These are phyloP conservation scores for Microstroma glucosiphilum DNA, from an alignment of 1,284 basidiomycete species.

Conservation along the genomic window DNA sequence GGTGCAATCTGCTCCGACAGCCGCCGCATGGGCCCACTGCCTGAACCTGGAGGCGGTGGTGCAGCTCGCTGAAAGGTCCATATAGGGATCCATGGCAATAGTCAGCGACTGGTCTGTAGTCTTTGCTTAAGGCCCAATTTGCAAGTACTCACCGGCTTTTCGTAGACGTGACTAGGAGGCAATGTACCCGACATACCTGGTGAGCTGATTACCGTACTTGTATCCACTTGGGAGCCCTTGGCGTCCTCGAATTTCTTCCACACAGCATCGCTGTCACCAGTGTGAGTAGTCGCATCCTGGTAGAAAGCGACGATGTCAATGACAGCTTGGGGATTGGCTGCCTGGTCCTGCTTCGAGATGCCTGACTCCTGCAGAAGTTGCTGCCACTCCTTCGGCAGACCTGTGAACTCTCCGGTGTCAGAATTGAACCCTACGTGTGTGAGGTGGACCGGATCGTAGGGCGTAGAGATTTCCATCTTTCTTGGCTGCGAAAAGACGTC, in stretches of 20 bases:
- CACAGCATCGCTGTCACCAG: conserved; percentile 42
- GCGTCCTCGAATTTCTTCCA: conserved; percentile 50
- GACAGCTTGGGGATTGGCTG: conserved; percentile 94
- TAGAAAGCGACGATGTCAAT: conserved; percentile 99
- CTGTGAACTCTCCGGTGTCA: conserved; percentile 84
- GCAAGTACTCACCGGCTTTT: conserved; percentile 11
- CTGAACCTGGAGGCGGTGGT: conserved; percentile 11
- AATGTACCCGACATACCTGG: neutral
- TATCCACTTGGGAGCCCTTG: conserved; percentile 17
- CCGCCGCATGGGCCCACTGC: neutral
- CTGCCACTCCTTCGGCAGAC: conserved; percentile 98
- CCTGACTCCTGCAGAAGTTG: conserved; percentile 92
- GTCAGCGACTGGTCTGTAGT: neutral
- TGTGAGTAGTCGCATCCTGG: conserved; percentile 61
- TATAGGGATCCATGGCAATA: neutral
- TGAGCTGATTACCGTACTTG: neutral
- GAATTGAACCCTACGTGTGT: conserved; percentile 99
- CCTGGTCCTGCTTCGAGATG: conserved; percentile 88
- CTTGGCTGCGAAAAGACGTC: conserved; percentile 71
- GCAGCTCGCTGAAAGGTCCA: conserved; percentile 8
- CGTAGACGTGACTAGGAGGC: conserved; percentile 9
- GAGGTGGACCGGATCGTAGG: conserved; percentile 97
- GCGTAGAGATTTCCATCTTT: conserved; percentile 89
- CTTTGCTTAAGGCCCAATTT: neutral
- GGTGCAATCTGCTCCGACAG: too few relatives aligned